Evolutionary conservation across 306 rosid species (phyloP).

Genomic region (Canavalia ensiformis): DNA sequence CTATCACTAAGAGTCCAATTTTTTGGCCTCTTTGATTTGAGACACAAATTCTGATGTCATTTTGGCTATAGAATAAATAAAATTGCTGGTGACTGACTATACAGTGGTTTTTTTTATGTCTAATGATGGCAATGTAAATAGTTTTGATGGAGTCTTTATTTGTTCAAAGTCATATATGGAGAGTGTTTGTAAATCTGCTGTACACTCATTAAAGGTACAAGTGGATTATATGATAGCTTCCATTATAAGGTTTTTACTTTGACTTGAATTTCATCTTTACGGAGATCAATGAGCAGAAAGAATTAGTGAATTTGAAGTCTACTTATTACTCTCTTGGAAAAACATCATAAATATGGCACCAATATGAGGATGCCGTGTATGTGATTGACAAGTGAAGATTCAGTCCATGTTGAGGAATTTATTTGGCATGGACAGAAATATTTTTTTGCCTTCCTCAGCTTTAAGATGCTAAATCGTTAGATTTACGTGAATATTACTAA

Average conservation of each 20-base stretch:
- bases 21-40: slow-evolving; percentile 3
- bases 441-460: background rate
- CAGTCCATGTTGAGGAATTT: background rate
- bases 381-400: background rate
- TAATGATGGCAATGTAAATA: slow-evolving; percentile 44
- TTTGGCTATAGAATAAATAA: slow-evolving; percentile 45
- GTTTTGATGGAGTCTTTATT: slow-evolving; percentile 25
- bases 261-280: background rate
- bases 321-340: background rate
- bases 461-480: background rate
- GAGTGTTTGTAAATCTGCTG: slow-evolving; percentile 27
- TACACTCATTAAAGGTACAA: slow-evolving; percentile 20
- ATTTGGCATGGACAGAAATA: background rate
- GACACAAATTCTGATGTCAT: background rate
- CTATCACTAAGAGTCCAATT: slow-evolving; percentile 58
- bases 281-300: slow-evolving; percentile 10
- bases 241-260: background rate
- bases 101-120: slow-evolving; percentile 18
- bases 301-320: background rate
- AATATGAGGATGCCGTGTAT: background rate
- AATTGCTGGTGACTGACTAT: slow-evolving; percentile 7
- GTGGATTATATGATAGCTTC: slow-evolving; percentile 29
- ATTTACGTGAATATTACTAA: background rate
- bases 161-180: slow-evolving; percentile 26
- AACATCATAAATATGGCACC: slow-evolving; percentile 16